A percentile compares a stretch with the other conserved stretches of the same genome.
Evolutionary conservation across 2,329 filamentous ascomycete species (phyloP).

Genomic region (Xylariaceae sp.): DNA sequence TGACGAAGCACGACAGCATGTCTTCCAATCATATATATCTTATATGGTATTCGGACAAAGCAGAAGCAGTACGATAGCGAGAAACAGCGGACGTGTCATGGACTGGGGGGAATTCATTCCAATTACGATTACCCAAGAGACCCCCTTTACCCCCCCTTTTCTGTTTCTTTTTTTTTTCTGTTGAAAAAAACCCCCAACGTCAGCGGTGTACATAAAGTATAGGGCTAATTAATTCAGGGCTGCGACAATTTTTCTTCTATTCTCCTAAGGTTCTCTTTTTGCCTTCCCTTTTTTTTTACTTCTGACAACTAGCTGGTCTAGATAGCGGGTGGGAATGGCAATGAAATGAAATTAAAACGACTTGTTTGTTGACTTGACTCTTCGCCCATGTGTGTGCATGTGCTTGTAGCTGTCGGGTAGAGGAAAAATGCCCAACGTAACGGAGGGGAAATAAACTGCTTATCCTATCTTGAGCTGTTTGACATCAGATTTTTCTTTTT

Average conservation of each 20-base stretch:
- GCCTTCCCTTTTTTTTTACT: not conserved
- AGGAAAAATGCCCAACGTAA: too few relatives aligned
- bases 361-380: not conserved
- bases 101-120: not conserved
- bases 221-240: constrained; percentile 2
- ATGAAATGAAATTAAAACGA: constrained; percentile 2
- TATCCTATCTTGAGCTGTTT: too few relatives aligned
- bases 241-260: not conserved
- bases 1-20: not conserved
- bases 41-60: not conserved
- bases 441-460: too few relatives aligned
- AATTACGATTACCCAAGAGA: not conserved
- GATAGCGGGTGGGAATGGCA: constrained; percentile 5
- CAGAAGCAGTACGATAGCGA: constrained; percentile 5
- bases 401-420: too few relatives aligned
- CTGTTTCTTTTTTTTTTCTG: not conserved
- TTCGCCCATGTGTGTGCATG: not conserved
- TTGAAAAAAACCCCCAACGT: not conserved
- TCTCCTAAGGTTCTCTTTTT: not conserved
- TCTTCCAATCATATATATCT: not conserved
- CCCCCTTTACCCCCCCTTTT: not conserved
- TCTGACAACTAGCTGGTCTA: constrained; percentile 13
- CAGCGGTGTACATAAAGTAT: constrained; percentile 10
- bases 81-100: not conserved
- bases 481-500: too few relatives aligned